Conservation (phyloP, 768 basidiomycete genomes). For the Amanita rubescens region DNA sequence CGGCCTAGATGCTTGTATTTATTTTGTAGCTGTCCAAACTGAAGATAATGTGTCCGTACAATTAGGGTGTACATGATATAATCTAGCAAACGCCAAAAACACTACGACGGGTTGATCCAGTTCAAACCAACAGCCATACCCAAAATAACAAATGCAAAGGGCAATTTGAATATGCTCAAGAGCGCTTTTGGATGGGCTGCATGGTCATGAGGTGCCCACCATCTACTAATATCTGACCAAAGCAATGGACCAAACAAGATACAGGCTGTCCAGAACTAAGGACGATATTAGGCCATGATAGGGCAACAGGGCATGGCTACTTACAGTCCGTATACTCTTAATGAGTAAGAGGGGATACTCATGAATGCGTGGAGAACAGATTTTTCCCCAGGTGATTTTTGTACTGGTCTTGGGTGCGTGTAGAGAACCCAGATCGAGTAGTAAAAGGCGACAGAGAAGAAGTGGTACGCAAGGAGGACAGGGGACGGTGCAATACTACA, state of each 20-base stretch:
- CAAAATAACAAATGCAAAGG: not conserved
- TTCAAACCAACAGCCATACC: not conserved
- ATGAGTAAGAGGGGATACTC: constrained; percentile 65
- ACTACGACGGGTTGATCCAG: not conserved
- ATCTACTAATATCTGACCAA: constrained; percentile 79
- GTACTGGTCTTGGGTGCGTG: constrained; percentile 35
- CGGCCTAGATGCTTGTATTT: too few species aligned
- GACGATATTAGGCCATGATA: not conserved
- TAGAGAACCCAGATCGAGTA: constrained; percentile 93
- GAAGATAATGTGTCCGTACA: too few species aligned
- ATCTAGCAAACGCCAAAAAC: too few species aligned
- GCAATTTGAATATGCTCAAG: not conserved
- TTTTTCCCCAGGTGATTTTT: constrained; percentile 26
- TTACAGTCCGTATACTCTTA: constrained; percentile 62
- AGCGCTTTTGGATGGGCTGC: not conserved
- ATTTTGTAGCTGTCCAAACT: too few species aligned
- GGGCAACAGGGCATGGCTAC: constrained; percentile 22
- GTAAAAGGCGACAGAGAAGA: constrained; percentile 95
- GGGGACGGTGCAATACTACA: constrained; percentile 76
- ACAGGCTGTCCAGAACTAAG: constrained; percentile 83
- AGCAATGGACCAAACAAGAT: constrained; percentile 84
- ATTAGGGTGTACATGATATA: not conserved
- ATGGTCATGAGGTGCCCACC: constrained; percentile 41
- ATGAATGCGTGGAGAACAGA: constrained; percentile 37
- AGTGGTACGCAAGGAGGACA: constrained; percentile 75